Base-by-base conservation (phyloP, 2,329 filamentous ascomycete genomes). In the Delphinella strobiligena region DNA sequence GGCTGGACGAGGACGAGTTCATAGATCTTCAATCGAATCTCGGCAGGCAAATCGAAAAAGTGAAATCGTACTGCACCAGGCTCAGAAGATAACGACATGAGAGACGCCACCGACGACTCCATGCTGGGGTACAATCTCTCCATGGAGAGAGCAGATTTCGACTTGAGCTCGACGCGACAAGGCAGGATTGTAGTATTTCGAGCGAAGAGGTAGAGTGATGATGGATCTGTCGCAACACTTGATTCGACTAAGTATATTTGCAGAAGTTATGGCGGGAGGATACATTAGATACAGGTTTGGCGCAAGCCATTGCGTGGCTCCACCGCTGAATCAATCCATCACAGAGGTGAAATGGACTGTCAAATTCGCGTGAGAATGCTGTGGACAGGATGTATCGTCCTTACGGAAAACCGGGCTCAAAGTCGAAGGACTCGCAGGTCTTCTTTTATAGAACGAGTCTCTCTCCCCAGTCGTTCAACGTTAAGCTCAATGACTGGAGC, bases 1-100 rank as follows among this genome's bases (percentile, higher is more conserved):
- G 71, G 68, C 18, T 68, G 64, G 36, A 66, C 58, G 46, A 85
- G 80, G 46, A 78, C 69, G 48, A 76, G 66, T 30, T 66, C 69
- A 54, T 86, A 87, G 10, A 88, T 72, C 49, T 75, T 74, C 43
- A 80, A 63, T 5, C 82, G 77, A 19, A 88, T 58, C 53, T 88
- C 82, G 0, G 74, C 69, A 0, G 82, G 82, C 1, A 88, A 63
- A 19, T 72, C 64, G 42, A 86, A 67, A 87, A 82, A 5, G 64
- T 71, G 40, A 84, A 84, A 0, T 73, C 68, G 38, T 51, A 39
- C 32, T 37, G 48, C 4, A 45, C n/a, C 31, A 9, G 17, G 27
- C 30, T 19, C 34, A 27, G 34, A 33, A 18, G 39, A 33, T 19
- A 22, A 19, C 18, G 38, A 35, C 14, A 11, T 10, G 11, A 29